A percentile compares a stretch with the other conserved stretches of the same genome.
These are phyloP conservation scores for Colletotrichum neosansevieriae DNA, from an alignment of 2,329 filamentous ascomycete genomes.

Conservation along the genomic window DNA sequence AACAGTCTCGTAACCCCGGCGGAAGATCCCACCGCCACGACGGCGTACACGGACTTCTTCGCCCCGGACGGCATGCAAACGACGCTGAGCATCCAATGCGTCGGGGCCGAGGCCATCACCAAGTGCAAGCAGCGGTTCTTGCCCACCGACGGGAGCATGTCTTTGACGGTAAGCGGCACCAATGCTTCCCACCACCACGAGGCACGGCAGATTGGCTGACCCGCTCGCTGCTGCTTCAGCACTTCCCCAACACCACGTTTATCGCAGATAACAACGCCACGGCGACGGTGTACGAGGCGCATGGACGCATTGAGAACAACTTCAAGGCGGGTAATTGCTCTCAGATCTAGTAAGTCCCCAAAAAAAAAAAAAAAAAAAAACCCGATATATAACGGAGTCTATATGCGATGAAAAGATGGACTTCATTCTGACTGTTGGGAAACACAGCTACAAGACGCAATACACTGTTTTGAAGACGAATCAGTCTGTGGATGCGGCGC, in stretches of 20 bases:
- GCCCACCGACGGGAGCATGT: conserved; percentile 31
- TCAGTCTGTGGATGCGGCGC: conserved; percentile 19
- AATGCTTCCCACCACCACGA: too few species aligned
- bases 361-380: too few species aligned
- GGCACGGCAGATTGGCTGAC: background rate
- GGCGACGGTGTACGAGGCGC: conserved; percentile 29
- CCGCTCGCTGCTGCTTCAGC: background rate
- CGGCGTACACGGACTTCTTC: conserved; percentile 36
- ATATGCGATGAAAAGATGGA: rapidly evolving
- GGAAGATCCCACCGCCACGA: conserved; percentile 33
- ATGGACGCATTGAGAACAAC: conserved; percentile 30
- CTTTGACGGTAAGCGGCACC: conserved; percentile 16
- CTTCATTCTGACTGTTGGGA: background rate
- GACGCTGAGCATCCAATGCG: conserved; percentile 34
- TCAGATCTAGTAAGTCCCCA: conserved; percentile 26
- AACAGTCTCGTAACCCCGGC: conserved; percentile 26
- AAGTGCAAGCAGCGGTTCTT: conserved; percentile 33
- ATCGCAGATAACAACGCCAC: conserved; percentile 26
- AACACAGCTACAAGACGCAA: conserved; percentile 32
- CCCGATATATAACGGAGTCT: too few species aligned
- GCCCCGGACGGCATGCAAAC: conserved; percentile 35
- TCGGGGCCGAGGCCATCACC: conserved; percentile 28
- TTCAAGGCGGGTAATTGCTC: conserved; percentile 36
- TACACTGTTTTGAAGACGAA: conserved; percentile 30
- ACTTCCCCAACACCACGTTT: conserved; percentile 34